phyloP scores from a whole-genome alignment of 1,284 basidiomycete genomes.

The Apiotrichum sp. region DNA sequence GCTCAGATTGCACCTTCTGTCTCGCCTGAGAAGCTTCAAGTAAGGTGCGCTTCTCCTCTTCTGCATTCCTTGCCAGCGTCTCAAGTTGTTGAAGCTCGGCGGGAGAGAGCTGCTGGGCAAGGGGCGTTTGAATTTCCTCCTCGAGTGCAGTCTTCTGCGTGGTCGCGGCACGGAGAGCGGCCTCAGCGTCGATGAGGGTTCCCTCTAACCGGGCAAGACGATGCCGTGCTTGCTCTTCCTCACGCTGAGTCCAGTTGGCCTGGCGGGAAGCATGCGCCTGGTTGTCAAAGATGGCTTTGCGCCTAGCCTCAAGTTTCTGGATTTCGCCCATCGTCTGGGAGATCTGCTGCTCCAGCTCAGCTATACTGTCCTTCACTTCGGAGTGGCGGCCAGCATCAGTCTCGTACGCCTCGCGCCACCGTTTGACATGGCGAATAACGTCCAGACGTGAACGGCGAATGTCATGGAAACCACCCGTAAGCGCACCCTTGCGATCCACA shows the following conservation, averaged over 20 bases:
- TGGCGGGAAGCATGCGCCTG: constrained; percentile 65
- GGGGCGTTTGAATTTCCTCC: constrained; percentile 67
- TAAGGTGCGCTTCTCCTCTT: constrained; percentile 63
- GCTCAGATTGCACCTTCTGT: constrained; percentile 70
- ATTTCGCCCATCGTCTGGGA: constrained; percentile 69
- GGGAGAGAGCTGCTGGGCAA: constrained; percentile 65
- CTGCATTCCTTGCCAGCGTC: constrained; percentile 67
- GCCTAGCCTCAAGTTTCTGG: constrained; percentile 63
- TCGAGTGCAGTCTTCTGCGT: constrained; percentile 57
- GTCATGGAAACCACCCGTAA: constrained; percentile 96
- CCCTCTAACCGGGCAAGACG: constrained; percentile 62
- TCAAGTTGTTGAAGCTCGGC: constrained; percentile 69
- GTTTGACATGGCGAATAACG: constrained; percentile 68
- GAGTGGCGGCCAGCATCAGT: constrained; percentile 59
- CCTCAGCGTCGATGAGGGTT: constrained; percentile 64
- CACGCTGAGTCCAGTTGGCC: constrained; percentile 57
- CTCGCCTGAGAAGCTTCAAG: constrained; percentile 63
- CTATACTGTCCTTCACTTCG: constrained; percentile 68
- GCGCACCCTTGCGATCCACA: constrained; percentile 89
- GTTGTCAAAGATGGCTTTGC: constrained; percentile 63
- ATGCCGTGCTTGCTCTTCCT: constrained; percentile 64
- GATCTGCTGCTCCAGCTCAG: constrained; percentile 78
- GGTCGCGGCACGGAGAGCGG: constrained; percentile 52
- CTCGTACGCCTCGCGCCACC: constrained; percentile 69
- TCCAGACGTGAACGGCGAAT: constrained; percentile 83